phyloP scores from a whole-genome alignment of 257 asterid genomes.

The Plantago elongata region DNA sequence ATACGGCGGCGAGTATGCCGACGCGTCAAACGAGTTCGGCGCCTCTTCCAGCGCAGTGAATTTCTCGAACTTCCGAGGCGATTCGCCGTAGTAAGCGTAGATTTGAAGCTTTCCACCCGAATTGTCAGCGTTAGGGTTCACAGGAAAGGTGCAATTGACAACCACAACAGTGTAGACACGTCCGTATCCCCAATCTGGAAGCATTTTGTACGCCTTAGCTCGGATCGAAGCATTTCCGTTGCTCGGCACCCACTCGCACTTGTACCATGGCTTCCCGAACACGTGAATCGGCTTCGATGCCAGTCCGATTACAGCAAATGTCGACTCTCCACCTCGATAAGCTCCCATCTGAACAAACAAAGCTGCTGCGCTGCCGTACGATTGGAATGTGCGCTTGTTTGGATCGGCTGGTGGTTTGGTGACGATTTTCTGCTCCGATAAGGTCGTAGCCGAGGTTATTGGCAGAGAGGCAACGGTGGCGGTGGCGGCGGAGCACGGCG shows the following conservation, averaged over 20 bases:
- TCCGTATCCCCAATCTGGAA: constrained; percentile 84
- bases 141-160: constrained; percentile 49
- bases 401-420: constrained; percentile 34
- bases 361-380: constrained; percentile 72
- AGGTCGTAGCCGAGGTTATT: constrained; percentile 3
- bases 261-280: constrained; percentile 63
- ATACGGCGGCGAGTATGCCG: constrained; percentile 37
- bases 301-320: constrained; percentile 73
- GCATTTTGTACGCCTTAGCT: constrained; percentile 47
- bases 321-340: constrained; percentile 74
- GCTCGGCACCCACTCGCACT: constrained; percentile 76
- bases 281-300: constrained; percentile 80
- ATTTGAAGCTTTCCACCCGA: constrained; percentile 48
- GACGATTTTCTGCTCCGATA: constrained; percentile 19
- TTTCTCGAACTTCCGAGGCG: constrained; percentile 40
- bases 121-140: constrained; percentile 41
- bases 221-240: constrained; percentile 28
- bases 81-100: constrained; percentile 47
- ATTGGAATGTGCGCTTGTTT: constrained; percentile 52
- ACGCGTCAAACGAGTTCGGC: constrained; percentile 37
- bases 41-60: constrained; percentile 45
- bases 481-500: constrained; percentile 29
- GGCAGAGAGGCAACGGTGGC: constrained; percentile 3
- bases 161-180: constrained; percentile 71
- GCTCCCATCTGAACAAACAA: constrained; percentile 84